phyloP scores from a whole-genome alignment of 164 flowering plant genomes.

The Umbellularia californica region DNA sequence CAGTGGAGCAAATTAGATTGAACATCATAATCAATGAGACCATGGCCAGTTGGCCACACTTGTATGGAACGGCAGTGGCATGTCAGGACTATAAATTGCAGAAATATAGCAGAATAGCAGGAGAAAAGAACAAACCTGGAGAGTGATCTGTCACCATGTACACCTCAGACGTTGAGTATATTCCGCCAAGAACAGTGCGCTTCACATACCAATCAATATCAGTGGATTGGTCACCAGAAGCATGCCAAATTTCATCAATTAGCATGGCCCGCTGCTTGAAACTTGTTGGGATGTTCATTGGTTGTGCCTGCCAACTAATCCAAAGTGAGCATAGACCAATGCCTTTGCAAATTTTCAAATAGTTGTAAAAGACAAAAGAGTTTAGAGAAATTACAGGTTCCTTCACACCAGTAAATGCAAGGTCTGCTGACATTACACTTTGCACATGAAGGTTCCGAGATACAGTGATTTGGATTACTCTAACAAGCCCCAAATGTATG shows the following conservation, averaged over 20 bases:
- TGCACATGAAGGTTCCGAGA: not conserved
- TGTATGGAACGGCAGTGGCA: no score
- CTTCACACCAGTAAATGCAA: not conserved
- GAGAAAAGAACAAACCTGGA: slow-evolving; percentile 48
- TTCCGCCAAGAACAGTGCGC: slow-evolving; percentile 87
- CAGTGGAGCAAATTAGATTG: not conserved
- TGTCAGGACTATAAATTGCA: not conserved
- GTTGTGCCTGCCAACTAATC: slow-evolving; percentile 54
- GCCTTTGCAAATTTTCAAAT: not conserved
- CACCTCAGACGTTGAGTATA: slow-evolving; percentile 88
- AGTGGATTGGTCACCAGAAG: slow-evolving; percentile 62
- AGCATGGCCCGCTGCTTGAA: slow-evolving; percentile 94
- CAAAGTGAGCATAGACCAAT: not conserved
- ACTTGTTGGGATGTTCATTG: slow-evolving; percentile 71
- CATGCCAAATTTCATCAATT: slow-evolving; percentile 98
- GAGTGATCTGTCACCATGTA: slow-evolving; percentile 95
- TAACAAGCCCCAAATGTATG: not conserved
- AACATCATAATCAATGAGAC: not conserved
- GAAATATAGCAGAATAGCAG: not conserved
- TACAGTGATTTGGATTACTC: not conserved
- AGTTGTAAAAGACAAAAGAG: not conserved
- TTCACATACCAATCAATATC: slow-evolving; percentile 90
- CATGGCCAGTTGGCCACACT: no score
- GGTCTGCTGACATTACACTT: not conserved
- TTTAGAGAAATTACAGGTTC: not conserved